Evolutionary conservation across 371 early-diverging fungal genomes (phyloP).

Genomic region (Mortierella sp.): DNA sequence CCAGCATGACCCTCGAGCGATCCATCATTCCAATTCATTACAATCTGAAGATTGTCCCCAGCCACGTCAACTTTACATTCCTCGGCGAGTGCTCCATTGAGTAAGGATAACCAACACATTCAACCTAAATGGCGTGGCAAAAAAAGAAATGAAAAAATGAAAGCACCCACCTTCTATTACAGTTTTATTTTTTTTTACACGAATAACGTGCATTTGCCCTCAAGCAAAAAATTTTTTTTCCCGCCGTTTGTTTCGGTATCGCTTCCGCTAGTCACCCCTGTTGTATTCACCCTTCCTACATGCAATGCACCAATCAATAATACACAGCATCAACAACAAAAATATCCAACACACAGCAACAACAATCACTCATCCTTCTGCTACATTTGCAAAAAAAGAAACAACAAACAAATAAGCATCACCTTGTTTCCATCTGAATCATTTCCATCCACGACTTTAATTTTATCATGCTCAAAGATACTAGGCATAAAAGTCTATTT

Average conservation of each 20-base stretch:
- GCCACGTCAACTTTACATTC: conserved; percentile 53
- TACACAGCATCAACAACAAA: not conserved
- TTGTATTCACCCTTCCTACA: not conserved
- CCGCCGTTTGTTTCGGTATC: conserved; percentile 2
- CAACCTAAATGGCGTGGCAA: no score
- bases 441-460: no score
- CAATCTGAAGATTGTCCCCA: conserved; percentile 50
- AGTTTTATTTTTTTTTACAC: no score
- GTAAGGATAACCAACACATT: no score
- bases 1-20: conserved; percentile 39
- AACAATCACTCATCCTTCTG: no score
- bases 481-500: no score
- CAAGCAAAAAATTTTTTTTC: no score
- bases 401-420: not conserved
- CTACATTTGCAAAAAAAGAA: not conserved
- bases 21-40: conserved; percentile 56
- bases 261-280: not conserved
- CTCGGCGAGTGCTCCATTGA: conserved; percentile 54
- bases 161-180: not conserved
- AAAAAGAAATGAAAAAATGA: no score
- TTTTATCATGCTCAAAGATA: no score
- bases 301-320: not conserved
- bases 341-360: not conserved
- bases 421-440: not conserved
- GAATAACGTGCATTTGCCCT: no score